Base-by-base conservation (phyloP, 305 asterid species). In the Stenogyne calaminthoides region DNA sequence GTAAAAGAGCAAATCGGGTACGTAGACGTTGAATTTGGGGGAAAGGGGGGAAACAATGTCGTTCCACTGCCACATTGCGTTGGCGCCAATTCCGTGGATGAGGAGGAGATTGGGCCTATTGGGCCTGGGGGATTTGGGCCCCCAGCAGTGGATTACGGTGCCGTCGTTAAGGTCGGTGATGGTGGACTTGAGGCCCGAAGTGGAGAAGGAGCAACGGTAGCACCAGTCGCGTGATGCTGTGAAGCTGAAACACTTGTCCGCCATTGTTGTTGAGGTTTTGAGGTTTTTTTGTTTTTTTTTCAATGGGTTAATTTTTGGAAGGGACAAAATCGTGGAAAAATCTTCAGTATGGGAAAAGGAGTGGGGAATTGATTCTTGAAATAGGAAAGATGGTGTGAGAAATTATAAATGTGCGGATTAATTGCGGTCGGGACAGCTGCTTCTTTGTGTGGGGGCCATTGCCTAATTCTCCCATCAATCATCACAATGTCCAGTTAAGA, bases 41-140 rank as follows among this genome's bases (percentile, higher is more conserved):
- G 92, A 51, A 7, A 92, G 82, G 2, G 93, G 91, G 6, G 90
- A 82, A 18, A 90, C 78, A 84, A 88, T 86, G 36, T 90, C 88
- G 75, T 81, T 83, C 95, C 96, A 90, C 71, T 92, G 96, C 98
- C 98, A 92, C 96, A 90, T 88, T 71, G 98, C 96, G 82, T 92
- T 92, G 62, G 98, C 91, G 67, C 98, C 96, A 15, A 92, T 61
- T 0, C 96, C 96, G 54, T 92, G 98, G 68, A 90, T 82, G 39
- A 90, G 86, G 66, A 89, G 32, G 5, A 89, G 47, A 32, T 76
- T 86, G 69, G 92, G 91, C 74, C 76, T 90, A 1, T 77, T 55
- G 42, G 80, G 81, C 51, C 84, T 80, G 77, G 55, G 88, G 75
- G 81, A 27, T 79, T 82, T 86, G 60, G 98, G 98, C 0, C 73